These are phyloP conservation scores for Hyaloscypha bicolor DNA, from an alignment of 495 filamentous ascomycete species.

Conservation along the genomic window DNA sequence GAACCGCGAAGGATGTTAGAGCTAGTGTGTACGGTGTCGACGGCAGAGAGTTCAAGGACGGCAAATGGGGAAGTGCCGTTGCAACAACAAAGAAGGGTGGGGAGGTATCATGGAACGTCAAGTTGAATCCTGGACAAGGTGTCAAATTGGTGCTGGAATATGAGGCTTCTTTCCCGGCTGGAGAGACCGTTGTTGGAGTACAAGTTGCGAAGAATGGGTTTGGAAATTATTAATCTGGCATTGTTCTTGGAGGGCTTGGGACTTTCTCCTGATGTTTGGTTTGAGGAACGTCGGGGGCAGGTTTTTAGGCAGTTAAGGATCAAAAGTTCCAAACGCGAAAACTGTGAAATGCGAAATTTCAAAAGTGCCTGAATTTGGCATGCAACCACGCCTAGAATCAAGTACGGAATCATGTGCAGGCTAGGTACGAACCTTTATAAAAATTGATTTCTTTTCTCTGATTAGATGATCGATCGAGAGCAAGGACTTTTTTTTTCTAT, in stretches of 20 bases:
- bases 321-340: neutral
- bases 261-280: neutral
- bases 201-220: neutral
- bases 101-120: constrained; percentile 62
- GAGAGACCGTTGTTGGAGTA: constrained; percentile 45
- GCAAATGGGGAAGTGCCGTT: constrained; percentile 50
- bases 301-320: neutral
- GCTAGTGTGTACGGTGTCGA: constrained; percentile 22
- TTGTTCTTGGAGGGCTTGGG: neutral
- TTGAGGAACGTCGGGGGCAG: neutral
- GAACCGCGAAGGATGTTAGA: constrained; percentile 16
- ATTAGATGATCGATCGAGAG: no score
- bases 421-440: constrained; percentile 45
- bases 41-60: constrained; percentile 24
- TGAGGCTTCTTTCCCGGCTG: constrained; percentile 56
- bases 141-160: constrained; percentile 65
- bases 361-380: neutral
- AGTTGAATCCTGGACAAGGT: constrained; percentile 56
- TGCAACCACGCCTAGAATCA: constrained; percentile 67
- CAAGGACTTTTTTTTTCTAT: no score
- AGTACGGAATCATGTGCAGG: constrained; percentile 80
- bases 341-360: no score
- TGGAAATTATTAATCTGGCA: neutral
- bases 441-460: no score
- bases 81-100: constrained; percentile 58